A percentile compares a stretch with the other conserved stretches of the same genome.
phyloP scores from a whole-genome alignment of 2,329 filamentous ascomycete genomes.

The Phaeosphaeriaceae sp. region DNA sequence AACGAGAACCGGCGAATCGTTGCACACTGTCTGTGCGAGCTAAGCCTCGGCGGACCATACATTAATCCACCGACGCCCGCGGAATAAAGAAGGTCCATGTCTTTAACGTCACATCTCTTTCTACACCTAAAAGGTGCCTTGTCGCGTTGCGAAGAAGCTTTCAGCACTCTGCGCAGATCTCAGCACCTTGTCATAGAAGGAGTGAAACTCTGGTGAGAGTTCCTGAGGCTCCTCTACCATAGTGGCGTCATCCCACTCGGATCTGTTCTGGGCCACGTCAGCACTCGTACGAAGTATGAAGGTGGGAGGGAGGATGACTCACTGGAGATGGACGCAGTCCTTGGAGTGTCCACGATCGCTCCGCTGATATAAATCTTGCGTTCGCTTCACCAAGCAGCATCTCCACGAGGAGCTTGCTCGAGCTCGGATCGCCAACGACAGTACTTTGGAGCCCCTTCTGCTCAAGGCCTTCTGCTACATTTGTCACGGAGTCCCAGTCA shows the following conservation, averaged over 20 bases:
- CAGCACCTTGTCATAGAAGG: neutral
- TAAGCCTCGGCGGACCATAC: neutral
- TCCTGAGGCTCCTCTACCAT: constrained; percentile 1
- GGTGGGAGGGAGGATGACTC: neutral
- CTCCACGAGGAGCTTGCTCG: neutral
- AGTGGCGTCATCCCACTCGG: neutral
- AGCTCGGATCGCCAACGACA: neutral
- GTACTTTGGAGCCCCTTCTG: neutral
- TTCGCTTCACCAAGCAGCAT: neutral
- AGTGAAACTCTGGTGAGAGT: neutral
- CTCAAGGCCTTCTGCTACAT: neutral
- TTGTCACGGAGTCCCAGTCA: neutral
- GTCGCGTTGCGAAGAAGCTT: neutral
- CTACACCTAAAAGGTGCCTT: neutral
- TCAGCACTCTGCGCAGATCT: neutral
- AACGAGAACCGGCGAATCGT: neutral
- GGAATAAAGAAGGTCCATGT: neutral
- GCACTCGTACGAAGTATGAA: neutral
- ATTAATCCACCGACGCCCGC: neutral
- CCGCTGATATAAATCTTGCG: neutral
- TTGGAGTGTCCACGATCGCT: neutral
- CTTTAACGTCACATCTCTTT: neutral
- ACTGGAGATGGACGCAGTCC: neutral
- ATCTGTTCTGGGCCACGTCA: neutral
- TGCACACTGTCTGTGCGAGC: neutral